Evolutionary conservation across 768 basidiomycete genomes (phyloP).

Genomic region (Mycena chlorophos): DNA sequence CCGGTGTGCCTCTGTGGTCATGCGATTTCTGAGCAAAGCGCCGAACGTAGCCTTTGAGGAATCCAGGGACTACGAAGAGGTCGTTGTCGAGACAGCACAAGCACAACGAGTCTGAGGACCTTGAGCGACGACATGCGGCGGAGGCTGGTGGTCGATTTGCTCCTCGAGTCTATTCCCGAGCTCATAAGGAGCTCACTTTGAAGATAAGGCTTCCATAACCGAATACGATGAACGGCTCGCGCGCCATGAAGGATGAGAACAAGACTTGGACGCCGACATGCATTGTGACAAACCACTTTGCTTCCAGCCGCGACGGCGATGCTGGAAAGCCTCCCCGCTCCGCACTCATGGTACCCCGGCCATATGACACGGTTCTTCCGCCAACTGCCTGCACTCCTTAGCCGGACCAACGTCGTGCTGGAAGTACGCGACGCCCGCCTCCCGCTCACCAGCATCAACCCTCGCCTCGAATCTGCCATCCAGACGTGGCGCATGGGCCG

Average conservation of each 20-base stretch:
- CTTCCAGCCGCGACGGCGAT: constrained; percentile 41
- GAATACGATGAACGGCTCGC: constrained; percentile 68
- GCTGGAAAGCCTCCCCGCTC: constrained; percentile 49
- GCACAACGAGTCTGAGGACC: constrained; percentile 39
- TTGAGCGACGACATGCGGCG: constrained; percentile 72
- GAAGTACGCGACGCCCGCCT: constrained; percentile 92
- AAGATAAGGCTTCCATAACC: constrained; percentile 93
- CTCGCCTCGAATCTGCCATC: constrained; percentile 77
- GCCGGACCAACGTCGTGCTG: constrained; percentile 86
- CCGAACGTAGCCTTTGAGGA: constrained; percentile 86
- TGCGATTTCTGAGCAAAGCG: constrained; percentile 90
- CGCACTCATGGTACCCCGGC: constrained; percentile 94
- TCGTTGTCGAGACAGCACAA: neutral
- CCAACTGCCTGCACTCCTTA: constrained; percentile 72
- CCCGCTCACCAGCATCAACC: constrained; percentile 92
- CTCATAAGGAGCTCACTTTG: constrained; percentile 53
- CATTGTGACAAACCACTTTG: too few relatives aligned
- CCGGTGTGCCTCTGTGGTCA: constrained; percentile 89
- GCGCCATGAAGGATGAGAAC: constrained; percentile 1
- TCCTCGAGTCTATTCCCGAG: neutral
- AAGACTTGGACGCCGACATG: too few relatives aligned
- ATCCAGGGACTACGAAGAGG: constrained; percentile 61
- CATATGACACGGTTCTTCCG: constrained; percentile 91
- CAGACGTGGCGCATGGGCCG: constrained; percentile 70
- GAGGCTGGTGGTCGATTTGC: constrained; percentile 53